Evolutionary conservation across 805 yeast species (phyloP), one percentile per base, ranked within the genome.

Genomic region (Tetrapisispora arboricola): DNA sequence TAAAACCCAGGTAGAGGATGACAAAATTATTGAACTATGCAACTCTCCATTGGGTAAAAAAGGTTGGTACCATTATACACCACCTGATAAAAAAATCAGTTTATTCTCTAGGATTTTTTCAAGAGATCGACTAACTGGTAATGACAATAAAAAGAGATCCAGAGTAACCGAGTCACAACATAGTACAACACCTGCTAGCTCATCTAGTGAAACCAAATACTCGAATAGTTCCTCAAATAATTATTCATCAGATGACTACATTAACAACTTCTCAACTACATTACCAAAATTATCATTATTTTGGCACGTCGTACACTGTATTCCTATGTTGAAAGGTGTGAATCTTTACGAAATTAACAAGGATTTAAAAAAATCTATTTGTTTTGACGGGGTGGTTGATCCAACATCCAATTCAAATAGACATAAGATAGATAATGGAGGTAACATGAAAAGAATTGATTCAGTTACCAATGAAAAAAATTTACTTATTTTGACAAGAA

Each of bases 331-430:
- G 27, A 38, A 42, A 12, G 64, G 63, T 13, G 49, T 61, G 13
- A 63, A 61, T 43, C 41, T 61, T n/a, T 63, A 58, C 43, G 60
- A 53, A 38, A 30, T 60, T 11, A 50, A 60, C 42, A 49, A 55
- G 38, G 38, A 49, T 18, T 20, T 47, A n/a, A 48, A 35, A 33
- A 39, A 16, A 27, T 20, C 13, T 9, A 50, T n/a, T 16, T 26
- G 18, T 3, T 21, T 20, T 15, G 24, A 32, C n/a, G 24, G 21
- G 6, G 24, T 20, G 15, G 21, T 22, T 13, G 15, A 15, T 15
- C 24, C 7, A 3, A 21, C 26, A 12, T 13, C 15, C 2, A 21
- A 21, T 21, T 12, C 21, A 15, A 13, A 36, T 51, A 44, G 12
- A 16, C 22, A n/a, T 25, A 19, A 10, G 4, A 34, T n/a, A 2